These are phyloP conservation scores for Tulasnella sp. DNA, from an alignment of 768 basidiomycete genomes.

Conservation along the genomic window DNA sequence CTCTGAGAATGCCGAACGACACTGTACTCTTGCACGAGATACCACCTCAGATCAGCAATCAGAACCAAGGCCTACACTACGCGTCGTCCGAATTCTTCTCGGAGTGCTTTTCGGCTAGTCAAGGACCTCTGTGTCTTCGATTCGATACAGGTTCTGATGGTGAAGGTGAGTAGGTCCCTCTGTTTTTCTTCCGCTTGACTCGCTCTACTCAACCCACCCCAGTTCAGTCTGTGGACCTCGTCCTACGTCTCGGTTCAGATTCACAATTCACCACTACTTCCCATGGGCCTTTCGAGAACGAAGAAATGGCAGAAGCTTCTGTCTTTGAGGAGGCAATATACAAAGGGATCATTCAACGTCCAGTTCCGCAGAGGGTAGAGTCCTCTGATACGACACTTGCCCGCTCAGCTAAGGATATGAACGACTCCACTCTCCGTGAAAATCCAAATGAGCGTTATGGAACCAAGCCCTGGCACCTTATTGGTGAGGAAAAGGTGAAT, in stretches of 20 bases:
- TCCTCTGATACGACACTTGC: background rate
- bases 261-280: background rate
- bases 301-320: background rate
- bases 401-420: background rate
- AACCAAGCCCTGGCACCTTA: background rate
- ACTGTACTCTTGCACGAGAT: background rate
- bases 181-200: background rate
- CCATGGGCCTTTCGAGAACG: background rate
- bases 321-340: background rate
- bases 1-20: background rate
- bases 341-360: background rate
- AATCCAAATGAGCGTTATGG: background rate
- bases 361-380: background rate
- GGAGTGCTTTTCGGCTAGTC: background rate
- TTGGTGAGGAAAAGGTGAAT: background rate
- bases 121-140: background rate
- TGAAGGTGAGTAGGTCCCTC: background rate
- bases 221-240: background rate
- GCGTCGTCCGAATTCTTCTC: background rate
- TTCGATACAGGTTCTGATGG: background rate
- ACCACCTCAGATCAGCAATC: background rate
- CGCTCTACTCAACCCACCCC: background rate
- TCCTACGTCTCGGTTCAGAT: background rate
- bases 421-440: background rate
- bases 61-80: background rate